Evolutionary conservation across 2,329 filamentous ascomycete genomes (phyloP).

Genomic region (Arthrobotrys sphaeroides): DNA sequence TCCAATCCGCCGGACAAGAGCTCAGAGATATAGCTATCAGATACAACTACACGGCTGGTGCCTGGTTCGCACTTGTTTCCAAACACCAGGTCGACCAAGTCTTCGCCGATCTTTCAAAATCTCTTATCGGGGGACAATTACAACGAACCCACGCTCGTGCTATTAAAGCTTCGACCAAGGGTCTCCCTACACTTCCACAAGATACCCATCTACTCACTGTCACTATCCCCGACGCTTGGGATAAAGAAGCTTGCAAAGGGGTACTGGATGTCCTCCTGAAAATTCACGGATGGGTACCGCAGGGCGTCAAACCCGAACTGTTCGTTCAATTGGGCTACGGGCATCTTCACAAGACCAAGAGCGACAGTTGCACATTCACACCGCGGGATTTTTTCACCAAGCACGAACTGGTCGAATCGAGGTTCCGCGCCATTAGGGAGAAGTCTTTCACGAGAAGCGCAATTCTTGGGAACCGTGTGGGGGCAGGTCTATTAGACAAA

Average conservation of each 20-base stretch:
- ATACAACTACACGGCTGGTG: conserved; percentile 20
- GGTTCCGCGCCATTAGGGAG: not conserved
- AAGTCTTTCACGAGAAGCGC: not conserved
- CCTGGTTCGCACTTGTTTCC: conserved; percentile 9
- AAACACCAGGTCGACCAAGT: not conserved
- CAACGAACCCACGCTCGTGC: not conserved
- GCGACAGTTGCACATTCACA: conserved; percentile 2
- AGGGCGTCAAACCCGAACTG: conserved; percentile 27
- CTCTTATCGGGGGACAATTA: conserved; percentile 22
- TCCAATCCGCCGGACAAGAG: not conserved
- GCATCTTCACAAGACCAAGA: conserved; percentile 15
- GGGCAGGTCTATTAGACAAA: not conserved
- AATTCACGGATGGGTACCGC: conserved; percentile 4
- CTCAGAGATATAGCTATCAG: conserved; percentile 2
- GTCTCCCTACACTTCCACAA: not conserved
- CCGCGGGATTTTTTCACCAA: conserved; percentile 12
- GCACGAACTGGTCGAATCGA: not conserved
- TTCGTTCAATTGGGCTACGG: conserved; percentile 9
- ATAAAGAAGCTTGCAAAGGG: not conserved
- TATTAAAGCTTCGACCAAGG: not conserved
- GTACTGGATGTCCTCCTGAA: conserved; percentile 29
- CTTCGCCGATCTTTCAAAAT: conserved; percentile 8
- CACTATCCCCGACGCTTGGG: not conserved
- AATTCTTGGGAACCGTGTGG: not conserved
- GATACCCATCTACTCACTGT: conserved; percentile 3